Percentiles rank a stretch among this genome's conserved stretches.
These are phyloP conservation scores for Trichoderma sp. DNA, from an alignment of 2,329 filamentous ascomycete genomes.

Conservation along the genomic window DNA sequence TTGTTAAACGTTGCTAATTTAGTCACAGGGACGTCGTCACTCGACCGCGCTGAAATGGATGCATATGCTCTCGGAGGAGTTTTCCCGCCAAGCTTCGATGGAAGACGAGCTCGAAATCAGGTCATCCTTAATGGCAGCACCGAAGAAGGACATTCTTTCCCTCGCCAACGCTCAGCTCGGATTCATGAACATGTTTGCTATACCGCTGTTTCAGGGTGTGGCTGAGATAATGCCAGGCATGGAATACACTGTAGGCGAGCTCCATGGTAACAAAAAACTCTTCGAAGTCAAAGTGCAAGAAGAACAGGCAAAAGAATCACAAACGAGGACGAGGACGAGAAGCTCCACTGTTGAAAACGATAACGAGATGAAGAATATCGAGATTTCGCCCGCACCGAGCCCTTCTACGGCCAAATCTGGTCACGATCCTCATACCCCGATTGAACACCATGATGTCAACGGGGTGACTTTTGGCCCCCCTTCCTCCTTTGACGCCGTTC, in stretches of 20 bases:
- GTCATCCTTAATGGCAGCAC: conserved; percentile 82
- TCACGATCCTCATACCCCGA: conserved; percentile 32
- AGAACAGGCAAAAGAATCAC: conserved; percentile 56
- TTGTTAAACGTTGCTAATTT: not conserved
- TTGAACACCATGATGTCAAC: conserved; percentile 49
- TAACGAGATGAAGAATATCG: conserved; percentile 33
- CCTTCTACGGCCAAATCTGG: conserved; percentile 23
- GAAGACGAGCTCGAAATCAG: conserved; percentile 85
- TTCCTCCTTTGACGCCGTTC: conserved; percentile 51
- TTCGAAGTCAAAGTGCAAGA: conserved; percentile 72
- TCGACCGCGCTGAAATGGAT: conserved; percentile 87
- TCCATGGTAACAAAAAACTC: conserved; percentile 72
- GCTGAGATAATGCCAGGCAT: conserved; percentile 84
- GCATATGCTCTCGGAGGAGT: conserved; percentile 91
- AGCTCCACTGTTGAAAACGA: conserved; percentile 44
- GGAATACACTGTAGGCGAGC: conserved; percentile 80
- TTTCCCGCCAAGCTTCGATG: conserved; percentile 90
- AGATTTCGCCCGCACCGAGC: conserved; percentile 32
- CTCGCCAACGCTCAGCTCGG: conserved; percentile 86
- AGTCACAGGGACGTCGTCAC: conserved; percentile 77
- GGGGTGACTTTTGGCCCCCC: conserved; percentile 50
- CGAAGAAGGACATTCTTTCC: conserved; percentile 80
- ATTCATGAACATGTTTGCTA: conserved; percentile 96
- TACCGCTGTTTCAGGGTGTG: conserved; percentile 87
- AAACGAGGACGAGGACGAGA: conserved; percentile 50